phyloP scores from a whole-genome alignment of 2,329 filamentous ascomycete species.

The Alternaria triticina region DNA sequence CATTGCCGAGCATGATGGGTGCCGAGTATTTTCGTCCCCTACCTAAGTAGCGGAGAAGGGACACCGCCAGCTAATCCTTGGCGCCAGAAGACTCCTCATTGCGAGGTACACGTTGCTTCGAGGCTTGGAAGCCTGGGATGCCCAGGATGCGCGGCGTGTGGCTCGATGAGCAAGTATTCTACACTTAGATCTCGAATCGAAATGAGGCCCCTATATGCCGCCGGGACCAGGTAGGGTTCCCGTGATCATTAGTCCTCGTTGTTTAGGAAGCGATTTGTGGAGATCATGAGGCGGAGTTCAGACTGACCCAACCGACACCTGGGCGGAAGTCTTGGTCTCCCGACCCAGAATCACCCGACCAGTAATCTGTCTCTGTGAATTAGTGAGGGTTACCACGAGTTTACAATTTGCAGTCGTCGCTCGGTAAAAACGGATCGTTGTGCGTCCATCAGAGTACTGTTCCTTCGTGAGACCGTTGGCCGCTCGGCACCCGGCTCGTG shows the following conservation, averaged over 20 bases:
- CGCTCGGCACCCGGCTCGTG: neutral
- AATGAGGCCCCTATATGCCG: neutral
- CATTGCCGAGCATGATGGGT: conserved; percentile 24
- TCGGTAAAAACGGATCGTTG: neutral
- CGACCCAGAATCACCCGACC: conserved; percentile 4
- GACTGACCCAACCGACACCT: conserved; percentile 3
- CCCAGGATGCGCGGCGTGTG: neutral
- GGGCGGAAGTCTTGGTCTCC: neutral
- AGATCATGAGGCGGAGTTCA: conserved; percentile 21
- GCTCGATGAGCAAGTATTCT: neutral
- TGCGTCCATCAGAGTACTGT: neutral
- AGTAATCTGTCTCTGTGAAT: conserved; percentile 9
- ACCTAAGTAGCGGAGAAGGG: neutral
- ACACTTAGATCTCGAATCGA: neutral
- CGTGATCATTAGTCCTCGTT: conserved; percentile 3
- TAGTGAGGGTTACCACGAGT: neutral
- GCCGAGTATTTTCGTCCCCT: conserved; percentile 31
- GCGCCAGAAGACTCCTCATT: conserved; percentile 4
- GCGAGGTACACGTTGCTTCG: conserved; percentile 16
- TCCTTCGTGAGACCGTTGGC: neutral
- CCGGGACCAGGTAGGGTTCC: neutral
- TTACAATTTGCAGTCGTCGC: neutral
- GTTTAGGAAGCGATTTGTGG: conserved; percentile 1
- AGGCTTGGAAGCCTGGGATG: conserved; percentile 14
- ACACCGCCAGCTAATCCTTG: conserved; percentile 8